Conservation (phyloP, 805 yeast species). For the Schizosaccharomyces octosporus region DNA sequence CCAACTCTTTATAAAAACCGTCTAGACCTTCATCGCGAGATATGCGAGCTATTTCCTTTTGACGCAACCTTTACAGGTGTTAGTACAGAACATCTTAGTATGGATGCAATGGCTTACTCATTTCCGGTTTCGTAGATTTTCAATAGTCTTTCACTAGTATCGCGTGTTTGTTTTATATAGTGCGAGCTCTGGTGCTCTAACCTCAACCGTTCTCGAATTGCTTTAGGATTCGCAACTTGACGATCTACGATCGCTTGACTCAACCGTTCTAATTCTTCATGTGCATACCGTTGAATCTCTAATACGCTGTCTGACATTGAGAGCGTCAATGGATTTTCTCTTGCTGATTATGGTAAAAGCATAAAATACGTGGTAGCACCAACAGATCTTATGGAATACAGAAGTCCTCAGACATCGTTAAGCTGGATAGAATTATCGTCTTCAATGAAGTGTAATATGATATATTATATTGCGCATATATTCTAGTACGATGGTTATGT, state of each 20-base stretch:
- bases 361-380: no score
- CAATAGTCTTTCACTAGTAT: constrained; percentile 12
- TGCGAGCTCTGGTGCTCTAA: constrained; percentile 36
- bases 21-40: constrained; percentile 10
- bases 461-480: no score
- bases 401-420: no score
- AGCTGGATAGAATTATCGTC: no score
- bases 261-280: constrained; percentile 33
- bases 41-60: constrained; percentile 7
- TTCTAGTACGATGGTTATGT: no score
- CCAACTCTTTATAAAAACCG: constrained; percentile 18
- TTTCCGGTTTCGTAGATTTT: background rate
- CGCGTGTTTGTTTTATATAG: constrained; percentile 25
- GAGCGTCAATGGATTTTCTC: no score
- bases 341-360: no score
- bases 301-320: constrained; percentile 4
- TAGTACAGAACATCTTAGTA: constrained; percentile 1
- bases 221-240: constrained; percentile 14
- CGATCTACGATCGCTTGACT: constrained; percentile 44
- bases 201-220: constrained; percentile 5
- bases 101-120: background rate
- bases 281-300: constrained; percentile 10
- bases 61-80: constrained; percentile 5
- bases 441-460: no score
- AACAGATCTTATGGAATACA: no score